Evolutionary conservation across 2,329 filamentous ascomycete species (phyloP).

Genomic region (Madurella mycetomatis): DNA sequence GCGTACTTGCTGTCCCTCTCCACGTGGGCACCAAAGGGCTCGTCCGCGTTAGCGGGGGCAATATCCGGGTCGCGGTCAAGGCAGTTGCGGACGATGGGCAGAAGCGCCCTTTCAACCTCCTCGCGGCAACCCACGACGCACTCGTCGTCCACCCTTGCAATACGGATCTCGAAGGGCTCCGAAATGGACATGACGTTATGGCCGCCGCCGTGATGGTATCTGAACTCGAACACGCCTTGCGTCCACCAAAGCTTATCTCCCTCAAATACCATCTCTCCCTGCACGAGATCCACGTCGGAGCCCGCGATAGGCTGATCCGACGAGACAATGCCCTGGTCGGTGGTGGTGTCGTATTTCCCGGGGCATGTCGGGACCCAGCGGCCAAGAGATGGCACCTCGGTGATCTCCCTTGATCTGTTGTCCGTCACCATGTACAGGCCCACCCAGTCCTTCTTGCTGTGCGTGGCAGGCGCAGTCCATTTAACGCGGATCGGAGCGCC

Average conservation of each 20-base stretch:
- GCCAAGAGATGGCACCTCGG: conserved; percentile 78
- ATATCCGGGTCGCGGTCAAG: conserved; percentile 89
- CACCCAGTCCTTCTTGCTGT: conserved; percentile 91
- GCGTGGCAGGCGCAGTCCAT: conserved; percentile 84
- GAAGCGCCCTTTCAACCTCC: conserved; percentile 69
- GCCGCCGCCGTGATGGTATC: conserved; percentile 89
- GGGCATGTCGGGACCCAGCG: conserved; percentile 82
- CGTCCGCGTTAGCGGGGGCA: conserved; percentile 72
- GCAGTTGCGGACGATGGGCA: conserved; percentile 86
- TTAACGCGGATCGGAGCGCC: conserved; percentile 83
- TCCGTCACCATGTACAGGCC: conserved; percentile 95
- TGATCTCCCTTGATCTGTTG: conserved; percentile 79
- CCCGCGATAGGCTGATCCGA: conserved; percentile 58
- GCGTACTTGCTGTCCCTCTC: conserved; percentile 87
- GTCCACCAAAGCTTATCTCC: conserved; percentile 98
- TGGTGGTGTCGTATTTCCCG: conserved; percentile 69
- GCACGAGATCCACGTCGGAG: conserved; percentile 55
- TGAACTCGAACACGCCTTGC: conserved; percentile 91
- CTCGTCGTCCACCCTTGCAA: conserved; percentile 73
- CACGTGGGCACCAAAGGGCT: conserved; percentile 78
- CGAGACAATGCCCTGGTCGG: conserved; percentile 70
- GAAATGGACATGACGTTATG: conserved; percentile 95
- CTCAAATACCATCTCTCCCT: conserved; percentile 79
- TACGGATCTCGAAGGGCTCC: conserved; percentile 84
- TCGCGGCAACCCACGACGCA: conserved; percentile 51